Evolutionary conservation across 768 basidiomycete species (phyloP).

Genomic region (Naematelia aurantialba): DNA sequence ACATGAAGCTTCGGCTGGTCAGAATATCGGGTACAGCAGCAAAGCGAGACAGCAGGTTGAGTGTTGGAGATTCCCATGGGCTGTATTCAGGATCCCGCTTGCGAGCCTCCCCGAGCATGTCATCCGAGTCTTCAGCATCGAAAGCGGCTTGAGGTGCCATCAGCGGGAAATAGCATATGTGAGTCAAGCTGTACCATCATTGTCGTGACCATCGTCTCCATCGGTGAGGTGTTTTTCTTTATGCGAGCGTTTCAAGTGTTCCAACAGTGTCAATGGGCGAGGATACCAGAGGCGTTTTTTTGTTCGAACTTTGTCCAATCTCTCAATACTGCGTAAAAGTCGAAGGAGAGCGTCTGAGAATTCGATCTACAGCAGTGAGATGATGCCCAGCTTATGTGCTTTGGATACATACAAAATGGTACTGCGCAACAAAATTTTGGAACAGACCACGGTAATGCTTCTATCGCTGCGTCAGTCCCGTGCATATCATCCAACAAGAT

Average conservation of each 20-base stretch:
- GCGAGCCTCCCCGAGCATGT: constrained; percentile 36
- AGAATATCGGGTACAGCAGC: constrained; percentile 25
- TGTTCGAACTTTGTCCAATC: constrained; percentile 23
- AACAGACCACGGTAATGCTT: constrained; percentile 39
- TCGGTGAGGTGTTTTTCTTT: constrained; percentile 24
- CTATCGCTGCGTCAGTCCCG: too few relatives aligned
- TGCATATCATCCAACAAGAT: neutral
- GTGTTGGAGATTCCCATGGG: constrained; percentile 31
- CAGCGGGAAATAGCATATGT: too few relatives aligned
- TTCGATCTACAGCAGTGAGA: constrained; percentile 33
- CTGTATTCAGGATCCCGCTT: constrained; percentile 43
- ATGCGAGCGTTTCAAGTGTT: constrained; percentile 24
- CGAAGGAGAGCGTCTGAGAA: constrained; percentile 32
- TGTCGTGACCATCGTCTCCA: constrained; percentile 29
- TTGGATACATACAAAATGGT: constrained; percentile 31
- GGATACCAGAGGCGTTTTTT: constrained; percentile 38
- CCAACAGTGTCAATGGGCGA: constrained; percentile 9
- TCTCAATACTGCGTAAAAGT: constrained; percentile 30
- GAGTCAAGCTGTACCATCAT: too few relatives aligned
- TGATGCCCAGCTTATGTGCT: neutral
- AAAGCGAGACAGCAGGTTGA: constrained; percentile 30
- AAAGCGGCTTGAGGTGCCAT: constrained; percentile 23
- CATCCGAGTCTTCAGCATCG: constrained; percentile 18
- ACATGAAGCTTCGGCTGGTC: constrained; percentile 40
- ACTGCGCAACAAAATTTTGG: constrained; percentile 43